A percentile compares a stretch with the other conserved stretches of the same genome.
phyloP scores from a whole-genome alignment of 2,329 filamentous ascomycete genomes.

The Apiospora aurea region DNA sequence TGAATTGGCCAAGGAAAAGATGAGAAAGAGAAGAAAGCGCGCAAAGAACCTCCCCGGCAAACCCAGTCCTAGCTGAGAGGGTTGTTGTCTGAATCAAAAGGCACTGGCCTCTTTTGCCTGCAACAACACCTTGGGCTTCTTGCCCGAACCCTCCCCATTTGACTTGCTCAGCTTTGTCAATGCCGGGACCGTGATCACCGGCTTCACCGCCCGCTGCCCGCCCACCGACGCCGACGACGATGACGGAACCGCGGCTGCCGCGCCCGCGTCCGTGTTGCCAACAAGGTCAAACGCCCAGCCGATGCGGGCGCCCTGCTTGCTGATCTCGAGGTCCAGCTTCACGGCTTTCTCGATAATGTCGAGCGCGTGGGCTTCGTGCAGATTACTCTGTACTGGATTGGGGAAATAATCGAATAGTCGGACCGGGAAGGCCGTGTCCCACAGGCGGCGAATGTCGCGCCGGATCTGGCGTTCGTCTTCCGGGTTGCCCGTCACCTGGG shows the following conservation, averaged over 20 bases:
- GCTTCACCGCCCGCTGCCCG: not conserved
- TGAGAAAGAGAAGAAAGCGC: too few species aligned
- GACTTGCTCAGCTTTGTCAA: not conserved
- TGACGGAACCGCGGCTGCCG: too few species aligned
- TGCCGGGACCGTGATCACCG: not conserved
- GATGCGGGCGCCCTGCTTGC: not conserved
- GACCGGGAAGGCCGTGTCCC: accelerated
- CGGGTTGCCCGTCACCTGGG: not conserved
- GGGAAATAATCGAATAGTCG: not conserved
- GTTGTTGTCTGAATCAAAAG: not conserved
- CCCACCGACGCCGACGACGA: too few species aligned
- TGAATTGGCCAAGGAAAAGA: too few species aligned
- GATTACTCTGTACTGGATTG: accelerated
- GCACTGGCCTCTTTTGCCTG: not conserved
- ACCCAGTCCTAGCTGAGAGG: too few species aligned
- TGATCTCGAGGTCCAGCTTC: not conserved
- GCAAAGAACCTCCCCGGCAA: too few species aligned
- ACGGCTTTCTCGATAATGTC: not conserved
- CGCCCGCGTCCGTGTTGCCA: not conserved
- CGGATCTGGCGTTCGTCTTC: not conserved
- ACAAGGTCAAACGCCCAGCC: not conserved
- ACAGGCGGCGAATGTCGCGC: not conserved
- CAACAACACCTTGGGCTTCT: not conserved
- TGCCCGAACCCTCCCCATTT: not conserved
- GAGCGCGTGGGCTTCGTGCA: not conserved